Conservation (phyloP, 306 rosid species). For the Trifolium pratense region DNA sequence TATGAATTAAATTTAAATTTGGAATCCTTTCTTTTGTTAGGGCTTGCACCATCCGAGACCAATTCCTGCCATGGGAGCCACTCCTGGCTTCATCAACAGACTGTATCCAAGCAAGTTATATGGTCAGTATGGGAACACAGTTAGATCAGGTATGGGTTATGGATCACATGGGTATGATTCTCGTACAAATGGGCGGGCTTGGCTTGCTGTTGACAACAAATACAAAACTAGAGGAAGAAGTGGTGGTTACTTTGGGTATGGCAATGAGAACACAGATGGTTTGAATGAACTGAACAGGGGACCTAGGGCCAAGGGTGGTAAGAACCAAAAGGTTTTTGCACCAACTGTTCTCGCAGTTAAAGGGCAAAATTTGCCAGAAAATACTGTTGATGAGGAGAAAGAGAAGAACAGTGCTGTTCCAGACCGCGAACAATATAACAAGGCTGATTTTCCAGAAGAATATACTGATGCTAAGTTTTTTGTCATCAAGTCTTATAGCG, state of each 20-base stretch:
- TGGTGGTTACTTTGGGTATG: slow-evolving; percentile 84
- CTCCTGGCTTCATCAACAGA: slow-evolving; percentile 69
- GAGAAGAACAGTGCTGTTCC: slow-evolving; percentile 58
- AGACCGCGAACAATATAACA: slow-evolving; percentile 74
- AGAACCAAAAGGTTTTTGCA: slow-evolving; percentile 72
- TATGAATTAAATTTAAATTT: neutral
- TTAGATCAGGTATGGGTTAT: slow-evolving; percentile 83
- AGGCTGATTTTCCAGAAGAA: slow-evolving; percentile 68
- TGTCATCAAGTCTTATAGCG: slow-evolving; percentile 91
- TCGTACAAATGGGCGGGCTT: slow-evolving; percentile 69
- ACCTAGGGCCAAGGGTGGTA: slow-evolving; percentile 84
- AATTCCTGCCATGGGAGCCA: slow-evolving; percentile 69
- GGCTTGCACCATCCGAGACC: slow-evolving; percentile 95
- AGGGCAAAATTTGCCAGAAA: slow-evolving; percentile 66
- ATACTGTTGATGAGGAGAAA: slow-evolving; percentile 62
- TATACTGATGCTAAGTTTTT: slow-evolving; percentile 76
- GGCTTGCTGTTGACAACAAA: slow-evolving; percentile 87
- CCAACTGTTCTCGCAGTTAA: slow-evolving; percentile 66
- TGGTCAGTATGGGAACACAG: slow-evolving; percentile 72
- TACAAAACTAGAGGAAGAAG: slow-evolving; percentile 81
- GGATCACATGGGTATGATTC: slow-evolving; percentile 89
- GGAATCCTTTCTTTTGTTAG: slow-evolving; percentile 32
- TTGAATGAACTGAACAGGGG: slow-evolving; percentile 90
- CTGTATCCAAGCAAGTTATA: slow-evolving; percentile 81
- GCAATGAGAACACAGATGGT: slow-evolving; percentile 88